Evolutionary conservation across 768 basidiomycete genomes (phyloP).

Genomic region (Tephrocybe rancida): DNA sequence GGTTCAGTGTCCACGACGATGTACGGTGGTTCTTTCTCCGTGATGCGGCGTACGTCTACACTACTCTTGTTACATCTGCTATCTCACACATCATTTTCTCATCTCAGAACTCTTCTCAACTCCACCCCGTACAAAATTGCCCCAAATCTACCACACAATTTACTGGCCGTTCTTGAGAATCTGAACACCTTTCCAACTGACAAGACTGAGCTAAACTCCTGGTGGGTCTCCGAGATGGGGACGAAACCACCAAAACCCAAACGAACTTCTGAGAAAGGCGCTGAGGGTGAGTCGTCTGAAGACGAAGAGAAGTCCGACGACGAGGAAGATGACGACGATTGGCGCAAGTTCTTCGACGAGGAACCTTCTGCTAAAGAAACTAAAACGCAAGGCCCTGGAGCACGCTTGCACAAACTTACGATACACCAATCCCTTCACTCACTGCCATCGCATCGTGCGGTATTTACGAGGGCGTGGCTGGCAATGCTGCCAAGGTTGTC

Average conservation of each 20-base stretch:
- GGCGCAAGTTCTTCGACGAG: slow-evolving; percentile 86
- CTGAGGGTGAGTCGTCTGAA: slow-evolving; percentile 33
- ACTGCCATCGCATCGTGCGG: slow-evolving; percentile 73
- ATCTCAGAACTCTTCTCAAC: slow-evolving; percentile 31
- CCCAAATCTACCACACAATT: slow-evolving; percentile 42
- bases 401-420: slow-evolving; percentile 65
- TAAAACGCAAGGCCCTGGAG: slow-evolving; percentile 37
- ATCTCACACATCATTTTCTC: slow-evolving; percentile 6
- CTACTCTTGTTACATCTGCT: not conserved
- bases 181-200: slow-evolving; percentile 78
- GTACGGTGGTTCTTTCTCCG: slow-evolving; percentile 89
- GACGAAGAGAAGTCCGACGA: slow-evolving; percentile 35
- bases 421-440: slow-evolving; percentile 80
- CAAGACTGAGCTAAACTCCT: slow-evolving; percentile 65
- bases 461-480: slow-evolving; percentile 85
- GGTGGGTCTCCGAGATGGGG: slow-evolving; percentile 78
- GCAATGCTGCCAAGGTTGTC: slow-evolving; percentile 65
- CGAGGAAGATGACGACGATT: slow-evolving; percentile 57
- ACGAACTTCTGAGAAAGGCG: slow-evolving; percentile 34
- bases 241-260: slow-evolving; percentile 55
- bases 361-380: slow-evolving; percentile 36
- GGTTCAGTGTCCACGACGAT: slow-evolving; percentile 81
- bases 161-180: slow-evolving; percentile 67
- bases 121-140: slow-evolving; percentile 29
- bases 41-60: slow-evolving; percentile 62